These are phyloP conservation scores for Fusarium sp. DNA, from an alignment of 2,329 filamentous ascomycete species.

Conservation along the genomic window DNA sequence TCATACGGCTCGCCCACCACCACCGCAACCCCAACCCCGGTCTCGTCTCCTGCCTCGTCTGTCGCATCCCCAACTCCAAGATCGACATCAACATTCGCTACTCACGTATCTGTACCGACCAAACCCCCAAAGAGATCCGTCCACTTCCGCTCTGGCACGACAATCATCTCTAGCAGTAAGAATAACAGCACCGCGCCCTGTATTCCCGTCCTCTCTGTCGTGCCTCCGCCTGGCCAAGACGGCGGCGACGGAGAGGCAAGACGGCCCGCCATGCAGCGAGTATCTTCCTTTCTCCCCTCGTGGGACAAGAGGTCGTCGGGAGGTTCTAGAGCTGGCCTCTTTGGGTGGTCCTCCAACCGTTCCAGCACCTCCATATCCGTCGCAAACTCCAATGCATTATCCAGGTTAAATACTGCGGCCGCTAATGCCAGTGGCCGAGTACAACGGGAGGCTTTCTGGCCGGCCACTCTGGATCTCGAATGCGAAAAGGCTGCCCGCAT, in stretches of 20 bases:
- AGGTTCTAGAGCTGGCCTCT: conserved; percentile 45
- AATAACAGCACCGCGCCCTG: conserved; percentile 46
- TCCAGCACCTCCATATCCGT: conserved; percentile 51
- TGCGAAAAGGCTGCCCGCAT: conserved; percentile 92
- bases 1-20: conserved; percentile 27
- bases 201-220: conserved; percentile 44
- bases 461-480: conserved; percentile 85
- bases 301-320: conserved; percentile 55
- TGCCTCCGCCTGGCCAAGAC: conserved; percentile 45
- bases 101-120: conserved; percentile 22
- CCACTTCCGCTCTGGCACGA: conserved; percentile 23
- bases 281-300: conserved; percentile 55
- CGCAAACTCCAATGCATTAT: conserved; percentile 34
- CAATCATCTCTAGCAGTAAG: conserved; percentile 22
- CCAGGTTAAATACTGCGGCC: conserved; percentile 48
- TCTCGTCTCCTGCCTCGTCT: conserved; percentile 32
- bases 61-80: conserved; percentile 34
- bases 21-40: conserved; percentile 25
- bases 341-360: conserved; percentile 58
- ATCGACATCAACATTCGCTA: conserved; percentile 30
- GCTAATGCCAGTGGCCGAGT: conserved; percentile 47
- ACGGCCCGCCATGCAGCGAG: conserved; percentile 54
- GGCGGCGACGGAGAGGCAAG: conserved; percentile 48
- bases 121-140: conserved; percentile 23
- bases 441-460: conserved; percentile 79